These are phyloP conservation scores for Calendula officinalis DNA, from an alignment of 129 eudicot species.

Conservation along the genomic window DNA sequence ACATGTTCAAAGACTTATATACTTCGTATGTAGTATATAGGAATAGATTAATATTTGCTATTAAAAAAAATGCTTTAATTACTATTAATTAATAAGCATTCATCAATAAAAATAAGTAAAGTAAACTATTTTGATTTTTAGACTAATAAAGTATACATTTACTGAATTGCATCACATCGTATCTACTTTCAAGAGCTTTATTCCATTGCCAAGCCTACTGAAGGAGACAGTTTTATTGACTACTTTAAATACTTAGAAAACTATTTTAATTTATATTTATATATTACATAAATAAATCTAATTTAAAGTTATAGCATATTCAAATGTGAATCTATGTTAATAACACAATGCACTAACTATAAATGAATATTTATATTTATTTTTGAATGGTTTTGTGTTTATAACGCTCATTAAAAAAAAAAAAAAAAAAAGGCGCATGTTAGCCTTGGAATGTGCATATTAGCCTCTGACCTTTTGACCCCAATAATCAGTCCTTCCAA, in stretches of 20 bases:
- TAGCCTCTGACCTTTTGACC: slow-evolving; percentile 21
- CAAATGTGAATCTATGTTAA: too few relatives aligned
- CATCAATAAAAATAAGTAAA: neutral
- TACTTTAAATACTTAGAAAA: slow-evolving; percentile 3
- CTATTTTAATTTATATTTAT: neutral
- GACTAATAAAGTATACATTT: neutral
- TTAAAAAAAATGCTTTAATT: too few relatives aligned
- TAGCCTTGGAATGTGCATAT: slow-evolving; percentile 12
- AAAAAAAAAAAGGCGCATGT: slow-evolving; percentile 10
- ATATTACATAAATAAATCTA: too few relatives aligned
- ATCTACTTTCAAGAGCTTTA: slow-evolving; percentile 19
- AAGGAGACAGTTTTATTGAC: slow-evolving; percentile 28
- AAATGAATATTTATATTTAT: too few relatives aligned
- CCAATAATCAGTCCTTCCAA: slow-evolving; percentile 25
- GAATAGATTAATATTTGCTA: too few relatives aligned
- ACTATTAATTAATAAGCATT: neutral
- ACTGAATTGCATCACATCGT: slow-evolving; percentile 29
- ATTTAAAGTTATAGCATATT: too few relatives aligned
- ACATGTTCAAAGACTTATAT: too few relatives aligned
- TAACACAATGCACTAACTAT: too few relatives aligned
- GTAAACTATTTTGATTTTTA: neutral
- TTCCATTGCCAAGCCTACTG: slow-evolving; percentile 4
- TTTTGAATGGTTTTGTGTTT: neutral
- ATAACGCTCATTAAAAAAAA: neutral
- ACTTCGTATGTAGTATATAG: too few relatives aligned